A percentile compares a stretch with the other conserved stretches of the same genome.
These are phyloP conservation scores for Syncephalastrum racemosum DNA, from an alignment of 371 early-diverging fungal genomes.

Conservation along the genomic window DNA sequence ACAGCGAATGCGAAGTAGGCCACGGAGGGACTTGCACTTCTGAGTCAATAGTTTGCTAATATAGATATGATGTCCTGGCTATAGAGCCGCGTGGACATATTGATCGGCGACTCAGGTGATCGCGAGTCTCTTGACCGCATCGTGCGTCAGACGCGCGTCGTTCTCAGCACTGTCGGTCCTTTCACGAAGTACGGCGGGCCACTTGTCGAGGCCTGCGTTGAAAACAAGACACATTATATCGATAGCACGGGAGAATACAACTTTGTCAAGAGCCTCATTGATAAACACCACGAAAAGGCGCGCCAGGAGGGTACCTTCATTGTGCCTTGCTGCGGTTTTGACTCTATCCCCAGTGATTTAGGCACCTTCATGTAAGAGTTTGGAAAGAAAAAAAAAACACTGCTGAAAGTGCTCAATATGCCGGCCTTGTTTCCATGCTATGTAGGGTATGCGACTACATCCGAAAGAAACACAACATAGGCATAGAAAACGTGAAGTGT, in stretches of 20 bases:
- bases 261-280: slow-evolving; percentile 69
- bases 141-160: slow-evolving; percentile 65
- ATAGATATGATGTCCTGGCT: no score
- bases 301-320: slow-evolving; percentile 62
- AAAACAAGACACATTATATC: slow-evolving; percentile 81
- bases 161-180: slow-evolving; percentile 83
- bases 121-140: slow-evolving; percentile 56
- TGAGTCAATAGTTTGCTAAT: no score
- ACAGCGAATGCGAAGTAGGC: no score
- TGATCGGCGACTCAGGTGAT: slow-evolving; percentile 65
- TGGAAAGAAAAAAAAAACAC: background rate
- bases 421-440: background rate
- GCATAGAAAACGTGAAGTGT: slow-evolving; percentile 55
- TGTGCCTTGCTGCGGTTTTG: slow-evolving; percentile 89
- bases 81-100: slow-evolving; percentile 36
- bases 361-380: slow-evolving; percentile 55
- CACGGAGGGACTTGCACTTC: no score
- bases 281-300: slow-evolving; percentile 71
- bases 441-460: slow-evolving; percentile 46
- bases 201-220: slow-evolving; percentile 82
- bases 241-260: slow-evolving; percentile 89
- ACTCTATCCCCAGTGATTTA: slow-evolving; percentile 83
- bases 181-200: slow-evolving; percentile 62
- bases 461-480: slow-evolving; percentile 46
- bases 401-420: no score